These are phyloP conservation scores for Didymella pinodella DNA, from an alignment of 2,329 filamentous ascomycete genomes.

Conservation along the genomic window DNA sequence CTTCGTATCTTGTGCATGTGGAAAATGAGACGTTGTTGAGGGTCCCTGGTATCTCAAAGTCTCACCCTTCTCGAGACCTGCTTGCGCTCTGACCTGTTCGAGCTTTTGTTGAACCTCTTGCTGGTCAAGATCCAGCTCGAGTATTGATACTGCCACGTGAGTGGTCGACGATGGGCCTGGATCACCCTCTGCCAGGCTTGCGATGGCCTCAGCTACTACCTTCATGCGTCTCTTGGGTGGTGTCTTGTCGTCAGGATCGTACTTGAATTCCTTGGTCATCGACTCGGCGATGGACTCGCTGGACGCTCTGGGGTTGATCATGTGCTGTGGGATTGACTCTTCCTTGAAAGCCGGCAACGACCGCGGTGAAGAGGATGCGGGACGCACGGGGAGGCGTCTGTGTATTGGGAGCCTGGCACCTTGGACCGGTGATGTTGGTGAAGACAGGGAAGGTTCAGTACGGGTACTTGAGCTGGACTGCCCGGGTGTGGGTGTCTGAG, in stretches of 20 bases:
- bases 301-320: background rate
- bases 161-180: too few relatives aligned
- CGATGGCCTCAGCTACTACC: background rate
- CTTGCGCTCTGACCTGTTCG: too few relatives aligned
- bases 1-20: background rate
- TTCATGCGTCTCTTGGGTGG: background rate
- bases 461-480: background rate
- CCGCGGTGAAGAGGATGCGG: background rate
- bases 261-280: background rate
- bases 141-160: too few relatives aligned
- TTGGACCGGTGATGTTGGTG: conserved; percentile 2
- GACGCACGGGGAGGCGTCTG: background rate
- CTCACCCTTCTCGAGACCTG: too few relatives aligned
- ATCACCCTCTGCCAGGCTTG: background rate
- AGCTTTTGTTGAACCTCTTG: too few relatives aligned
- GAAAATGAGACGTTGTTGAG: background rate
- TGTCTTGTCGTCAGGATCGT: background rate
- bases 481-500: background rate
- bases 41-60: background rate
- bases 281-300: background rate
- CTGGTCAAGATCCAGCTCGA: too few relatives aligned
- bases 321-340: background rate
- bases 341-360: background rate
- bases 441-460: background rate
- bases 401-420: background rate